Conservation (phyloP, 1,139 yeast genomes). For the Yamadazyma sp. region DNA sequence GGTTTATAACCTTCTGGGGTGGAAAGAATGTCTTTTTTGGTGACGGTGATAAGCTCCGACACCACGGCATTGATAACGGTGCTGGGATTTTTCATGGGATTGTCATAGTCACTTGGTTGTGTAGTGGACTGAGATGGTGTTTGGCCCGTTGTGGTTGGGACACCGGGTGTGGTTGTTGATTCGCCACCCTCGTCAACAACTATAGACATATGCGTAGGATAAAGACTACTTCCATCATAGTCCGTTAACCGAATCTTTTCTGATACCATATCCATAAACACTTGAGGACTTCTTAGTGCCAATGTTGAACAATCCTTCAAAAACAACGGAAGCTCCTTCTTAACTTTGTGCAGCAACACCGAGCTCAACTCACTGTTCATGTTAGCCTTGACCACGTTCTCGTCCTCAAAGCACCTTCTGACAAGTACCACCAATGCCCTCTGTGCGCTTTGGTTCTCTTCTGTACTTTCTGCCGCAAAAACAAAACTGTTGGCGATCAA, state of each 20-base stretch:
- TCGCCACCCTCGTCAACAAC: conserved; percentile 12
- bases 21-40: conserved; percentile 51
- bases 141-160: neutral
- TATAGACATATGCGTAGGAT: conserved; percentile 19
- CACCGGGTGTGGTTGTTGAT: conserved; percentile 35
- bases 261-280: conserved; percentile 54
- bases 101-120: neutral
- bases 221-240: conserved; percentile 35
- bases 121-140: neutral
- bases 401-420: conserved; percentile 71
- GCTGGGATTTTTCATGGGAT: conserved; percentile 3
- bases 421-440: conserved; percentile 41
- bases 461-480: conserved; percentile 1
- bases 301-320: conserved; percentile 57
- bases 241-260: conserved; percentile 49
- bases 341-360: conserved; percentile 20
- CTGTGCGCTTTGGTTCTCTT: conserved; percentile 12
- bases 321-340: conserved; percentile 50
- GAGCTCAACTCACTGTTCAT: conserved; percentile 48
- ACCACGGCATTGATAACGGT: conserved; percentile 61
- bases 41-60: conserved; percentile 61
- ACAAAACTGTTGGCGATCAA: conserved; percentile 2
- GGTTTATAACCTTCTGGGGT: conserved; percentile 23
- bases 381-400: conserved; percentile 46
- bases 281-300: conserved; percentile 58